These are phyloP conservation scores for Calocera viscosa DNA, from an alignment of 768 basidiomycete species.

Conservation along the genomic window DNA sequence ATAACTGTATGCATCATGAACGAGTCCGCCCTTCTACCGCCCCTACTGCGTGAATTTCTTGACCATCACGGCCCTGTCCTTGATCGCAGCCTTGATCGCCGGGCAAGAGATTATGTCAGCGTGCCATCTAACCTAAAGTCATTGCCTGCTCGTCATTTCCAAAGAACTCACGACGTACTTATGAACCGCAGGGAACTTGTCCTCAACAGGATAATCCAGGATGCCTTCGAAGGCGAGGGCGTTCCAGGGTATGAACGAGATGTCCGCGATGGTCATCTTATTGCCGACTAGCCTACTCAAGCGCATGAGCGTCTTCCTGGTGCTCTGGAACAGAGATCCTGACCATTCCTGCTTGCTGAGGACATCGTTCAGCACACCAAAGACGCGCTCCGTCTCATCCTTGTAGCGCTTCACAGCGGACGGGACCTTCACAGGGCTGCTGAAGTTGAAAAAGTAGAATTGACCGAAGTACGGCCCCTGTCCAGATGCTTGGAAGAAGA, in stretches of 20 bases:
- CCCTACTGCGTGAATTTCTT: too few species aligned
- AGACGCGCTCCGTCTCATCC: slow-evolving; percentile 16
- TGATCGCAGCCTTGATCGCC: not conserved
- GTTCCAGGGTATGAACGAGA: not conserved
- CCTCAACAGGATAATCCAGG: not conserved
- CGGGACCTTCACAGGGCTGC: slow-evolving; percentile 14
- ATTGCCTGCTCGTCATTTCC: not conserved
- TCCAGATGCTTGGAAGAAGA: slow-evolving; percentile 14
- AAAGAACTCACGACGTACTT: not conserved
- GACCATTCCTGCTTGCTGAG: slow-evolving; percentile 15
- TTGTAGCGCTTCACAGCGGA: slow-evolving; percentile 16
- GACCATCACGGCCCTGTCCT: not conserved
- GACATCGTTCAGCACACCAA: slow-evolving; percentile 16
- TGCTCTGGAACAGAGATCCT: not conserved
- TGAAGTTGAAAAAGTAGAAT: slow-evolving; percentile 16
- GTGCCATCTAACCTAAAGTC: not conserved
- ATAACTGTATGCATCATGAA: too few species aligned
- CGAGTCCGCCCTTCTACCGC: too few species aligned
- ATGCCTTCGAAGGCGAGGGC: not conserved
- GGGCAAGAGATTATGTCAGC: not conserved
- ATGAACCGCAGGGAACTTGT: not conserved
- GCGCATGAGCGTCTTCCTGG: not conserved
- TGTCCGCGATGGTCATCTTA: slow-evolving; percentile 17
- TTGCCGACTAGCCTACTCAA: not conserved
- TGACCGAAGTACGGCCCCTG: slow-evolving; percentile 13